Base-by-base conservation (phyloP, 331 rosid species). In the Malus hybrid region DNA sequence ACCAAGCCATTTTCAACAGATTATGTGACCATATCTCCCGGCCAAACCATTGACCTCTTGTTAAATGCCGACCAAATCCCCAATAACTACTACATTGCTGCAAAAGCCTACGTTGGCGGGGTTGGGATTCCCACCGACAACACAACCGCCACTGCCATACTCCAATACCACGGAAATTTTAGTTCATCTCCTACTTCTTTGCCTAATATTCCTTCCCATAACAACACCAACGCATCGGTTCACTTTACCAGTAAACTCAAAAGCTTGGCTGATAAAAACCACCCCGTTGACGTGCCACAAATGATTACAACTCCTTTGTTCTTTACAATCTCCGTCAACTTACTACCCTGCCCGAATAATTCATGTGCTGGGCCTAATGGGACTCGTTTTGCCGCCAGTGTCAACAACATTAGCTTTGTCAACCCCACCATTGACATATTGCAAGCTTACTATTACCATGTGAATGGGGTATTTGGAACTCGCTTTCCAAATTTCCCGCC, bases 1-100 rank as follows among this genome's bases (percentile, higher is more conserved):
- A 52, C 57, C 57, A 52, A 52, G 9, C 57, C 57, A 52, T 52
- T 52, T 52, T 52, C 57, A 52, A 52, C 57, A 52, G 16, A 52
- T 52, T 12, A 39, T 39, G 48, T 42, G 48, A 42, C 48, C 13
- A 42, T 42, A 42, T 42, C 48, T 42, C 48, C 48, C 5, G 88
- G 93, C 39, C 90, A 88, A 74, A 73, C 93, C 10, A 61, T 84
- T 2, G 93, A 88, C 68, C 76, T 68, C 7, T 56, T 88, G 72
- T 18, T 88, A 8, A 12, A 71, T 44, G 82, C 93, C 16, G 82
- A 84, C 64, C 90, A 82, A 65, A 52, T 15, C 1, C 84, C 78
- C 7, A 19, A 20, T 15, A 62, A 68, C 63, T 88, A 88, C 58
- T 88, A 86, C 28, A 82, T 88, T 85, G 92, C 87, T 20, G 84